Evolutionary conservation across 2,329 filamentous ascomycete genomes (phyloP), one percentile per base, ranked within the genome.

Genomic region (Exophiala xenobiotica): DNA sequence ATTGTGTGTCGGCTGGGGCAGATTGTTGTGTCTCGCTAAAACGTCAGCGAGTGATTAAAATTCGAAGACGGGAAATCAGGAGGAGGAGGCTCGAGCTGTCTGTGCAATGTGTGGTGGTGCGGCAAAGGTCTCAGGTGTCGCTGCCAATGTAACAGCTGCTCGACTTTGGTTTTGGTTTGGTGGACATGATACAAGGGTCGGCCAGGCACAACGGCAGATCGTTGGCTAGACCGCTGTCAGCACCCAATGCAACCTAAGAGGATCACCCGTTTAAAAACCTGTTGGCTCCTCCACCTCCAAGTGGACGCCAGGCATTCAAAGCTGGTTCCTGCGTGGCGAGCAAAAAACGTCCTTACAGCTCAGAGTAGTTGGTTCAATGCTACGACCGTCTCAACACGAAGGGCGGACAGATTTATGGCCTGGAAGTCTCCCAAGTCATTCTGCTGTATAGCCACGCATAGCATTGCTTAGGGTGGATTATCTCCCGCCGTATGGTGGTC

Each of bases 201-300:
- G 12, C 29, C n/a, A n/a, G n/a, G n/a, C n/a, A n/a, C n/a, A n/a
- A 14, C 9, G n/a, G 26, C 27, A 22, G 26, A n/a, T 45, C 19
- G 20, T n/a, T 51, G 20, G 16, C 20, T 40, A 40, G 38, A 20
- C 16, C 6, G 38, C 52, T 16, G 43, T 55, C 52, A 55, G 52
- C 48, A 41, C 31, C 20, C 41, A 46, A 54, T 55, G 52, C 47
- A 51, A 51, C 52, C 37, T 51, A 23, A 44, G 33, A 42, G 29
- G 19, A 35, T 35, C n/a, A 16, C 31, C n/a, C 6, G 12, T 3
- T 14, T 6, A 35, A 35, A 16, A 35, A 14, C 31, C 31, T 35
- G 31, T 16, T 35, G 4, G 4, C 12, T 35, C 31, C 31, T 35
- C 31, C 31, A 35, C 31, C 31, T 35, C 18, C n/a, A n/a, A n/a